Evolutionary conservation across 2,329 filamentous ascomycete species (phyloP), one percentile per base, ranked within the genome.

Genomic region (Fusarium sp.): DNA sequence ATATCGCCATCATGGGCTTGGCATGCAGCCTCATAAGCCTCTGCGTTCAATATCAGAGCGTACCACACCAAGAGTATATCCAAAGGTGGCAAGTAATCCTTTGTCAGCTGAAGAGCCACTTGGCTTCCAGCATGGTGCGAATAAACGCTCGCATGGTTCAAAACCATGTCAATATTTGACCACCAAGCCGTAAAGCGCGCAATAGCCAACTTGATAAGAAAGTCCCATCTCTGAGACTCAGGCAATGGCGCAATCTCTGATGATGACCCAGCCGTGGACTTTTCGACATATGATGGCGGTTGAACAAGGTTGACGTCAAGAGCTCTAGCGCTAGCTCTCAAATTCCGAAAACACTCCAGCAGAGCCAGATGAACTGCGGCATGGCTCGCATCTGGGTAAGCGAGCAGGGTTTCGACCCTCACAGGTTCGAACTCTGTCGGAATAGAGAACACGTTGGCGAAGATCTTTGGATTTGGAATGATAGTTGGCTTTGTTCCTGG

Each of bases 31-130:
- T 34, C 40, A 25, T 66, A 69, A 7, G 47, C 66, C 13, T 50
- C 25, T 0, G 66, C 10, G 4, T 27, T 42, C 5, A 66, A n/a
- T 12, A 69, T 69, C 7, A 69, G 43, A 0, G 66, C 43, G 11
- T 69, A 69, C 66, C 66, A 69, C 5, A 69, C 66, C 1, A 69
- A 43, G 9, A 69, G 28, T 16, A 69, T 50, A 30, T 69, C 66
- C 5, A 69, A 11, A 4, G 66, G 66, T 3, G 66, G 66, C 1
- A 69, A n/a, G 2, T 69, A 69, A 3, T 69, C 60, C 4, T 69
- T 69, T 0, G 55, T 54, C 4, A 69, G 43, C n/a, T 69, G 66
- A 4, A 69, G 46, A 4, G 63, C 42, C 9, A 65, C 66, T 20
- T 60, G 58, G 11, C 6, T 42, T 3, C 66, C 66, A 4, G 55